These are phyloP conservation scores for Iberis pinnata DNA, from an alignment of 345 rosid species.

Conservation along the genomic window DNA sequence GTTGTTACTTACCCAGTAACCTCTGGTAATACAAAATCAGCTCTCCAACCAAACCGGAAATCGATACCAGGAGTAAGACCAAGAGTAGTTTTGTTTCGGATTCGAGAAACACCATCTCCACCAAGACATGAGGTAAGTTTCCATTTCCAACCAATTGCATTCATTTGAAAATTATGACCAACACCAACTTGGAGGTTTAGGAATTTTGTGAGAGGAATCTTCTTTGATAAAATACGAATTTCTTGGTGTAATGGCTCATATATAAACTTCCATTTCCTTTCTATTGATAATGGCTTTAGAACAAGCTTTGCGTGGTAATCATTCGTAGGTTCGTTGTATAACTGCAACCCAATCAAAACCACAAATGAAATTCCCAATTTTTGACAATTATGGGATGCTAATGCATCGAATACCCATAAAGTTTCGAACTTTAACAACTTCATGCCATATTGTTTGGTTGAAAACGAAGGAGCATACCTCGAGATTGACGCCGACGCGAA, in stretches of 20 bases:
- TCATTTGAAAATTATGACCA: conserved; percentile 70
- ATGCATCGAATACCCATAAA: too few species aligned
- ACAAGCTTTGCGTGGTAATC: conserved; percentile 81
- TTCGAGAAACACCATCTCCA: conserved; percentile 74
- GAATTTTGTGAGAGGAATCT: conserved; percentile 75
- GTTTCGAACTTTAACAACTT: neutral
- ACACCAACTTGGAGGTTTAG: conserved; percentile 85
- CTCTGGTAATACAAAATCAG: conserved; percentile 85
- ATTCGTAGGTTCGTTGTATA: conserved; percentile 74
- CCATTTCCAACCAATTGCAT: conserved; percentile 87
- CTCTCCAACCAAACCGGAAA: conserved; percentile 86
- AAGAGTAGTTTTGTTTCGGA: conserved; percentile 70
- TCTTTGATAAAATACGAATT: conserved; percentile 61
- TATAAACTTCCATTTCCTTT: conserved; percentile 68
- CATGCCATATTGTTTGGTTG: neutral
- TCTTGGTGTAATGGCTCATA: conserved; percentile 72
- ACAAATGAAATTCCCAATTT: too few species aligned
- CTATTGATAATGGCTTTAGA: conserved; percentile 67
- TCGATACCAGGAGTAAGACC: conserved; percentile 76
- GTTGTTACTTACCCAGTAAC: conserved; percentile 51
- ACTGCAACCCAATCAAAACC: conserved; percentile 30
- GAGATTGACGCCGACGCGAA: conserved; percentile 81
- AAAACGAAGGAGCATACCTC: conserved; percentile 40
- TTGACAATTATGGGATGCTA: neutral
- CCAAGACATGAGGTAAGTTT: conserved; percentile 82